phyloP scores from a whole-genome alignment of 2,329 filamentous ascomycete genomes.

The Venturia aucupariae region DNA sequence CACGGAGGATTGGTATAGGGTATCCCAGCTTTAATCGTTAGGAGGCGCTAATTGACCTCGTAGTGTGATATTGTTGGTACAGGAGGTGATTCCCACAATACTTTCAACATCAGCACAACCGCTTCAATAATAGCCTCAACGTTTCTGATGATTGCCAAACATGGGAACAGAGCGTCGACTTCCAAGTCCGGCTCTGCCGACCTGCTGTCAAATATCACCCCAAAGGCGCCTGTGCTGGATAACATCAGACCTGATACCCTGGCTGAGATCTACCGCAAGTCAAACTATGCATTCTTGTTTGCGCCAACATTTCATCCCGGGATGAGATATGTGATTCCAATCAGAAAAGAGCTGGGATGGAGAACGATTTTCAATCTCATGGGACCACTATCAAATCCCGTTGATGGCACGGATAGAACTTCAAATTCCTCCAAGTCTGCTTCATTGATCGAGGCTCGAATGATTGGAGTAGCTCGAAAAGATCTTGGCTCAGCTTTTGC shows the following conservation, averaged over 20 bases:
- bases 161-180: conserved; percentile 91
- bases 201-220: conserved; percentile 67
- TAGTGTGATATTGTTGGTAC: conserved; percentile 93
- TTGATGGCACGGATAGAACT: conserved; percentile 50
- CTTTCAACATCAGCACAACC: conserved; percentile 96
- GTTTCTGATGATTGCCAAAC: conserved; percentile 79
- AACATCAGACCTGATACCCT: conserved; percentile 67
- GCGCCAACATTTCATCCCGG: conserved; percentile 94
- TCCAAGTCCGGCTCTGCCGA: conserved; percentile 95
- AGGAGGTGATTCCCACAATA: conserved; percentile 91
- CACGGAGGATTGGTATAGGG: conserved; percentile 63
- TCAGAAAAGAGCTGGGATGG: conserved; percentile 82
- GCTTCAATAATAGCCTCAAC: conserved; percentile 86
- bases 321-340: conserved; percentile 78
- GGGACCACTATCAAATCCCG: conserved; percentile 83
- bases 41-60: neutral
- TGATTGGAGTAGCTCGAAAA: conserved; percentile 85
- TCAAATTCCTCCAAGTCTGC: neutral
- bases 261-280: conserved; percentile 60
- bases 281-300: conserved; percentile 93
- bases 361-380: conserved; percentile 97
- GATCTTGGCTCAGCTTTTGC: conserved; percentile 84
- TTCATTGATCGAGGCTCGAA: conserved; percentile 65
- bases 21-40: neutral
- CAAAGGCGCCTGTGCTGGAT: conserved; percentile 62